These are phyloP conservation scores for Zostera marina DNA, from an alignment of 116 monocot species.

Conservation along the genomic window DNA sequence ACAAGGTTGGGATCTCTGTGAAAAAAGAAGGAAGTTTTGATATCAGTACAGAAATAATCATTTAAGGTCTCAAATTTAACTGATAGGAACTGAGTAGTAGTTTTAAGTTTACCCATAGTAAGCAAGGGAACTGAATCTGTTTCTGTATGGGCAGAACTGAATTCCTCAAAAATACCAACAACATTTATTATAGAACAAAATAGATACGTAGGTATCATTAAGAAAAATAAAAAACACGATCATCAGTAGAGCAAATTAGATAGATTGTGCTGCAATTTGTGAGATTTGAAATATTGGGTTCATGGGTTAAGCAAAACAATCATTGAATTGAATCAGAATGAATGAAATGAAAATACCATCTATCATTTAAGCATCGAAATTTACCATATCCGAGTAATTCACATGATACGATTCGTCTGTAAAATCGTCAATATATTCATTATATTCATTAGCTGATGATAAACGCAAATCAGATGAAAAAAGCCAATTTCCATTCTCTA, in stretches of 20 bases:
- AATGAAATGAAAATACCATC: background rate
- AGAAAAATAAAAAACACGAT: too few species aligned
- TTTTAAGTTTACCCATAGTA: background rate
- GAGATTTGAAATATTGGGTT: too few species aligned
- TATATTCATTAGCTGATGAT: constrained; percentile 20
- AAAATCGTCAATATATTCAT: constrained; percentile 62
- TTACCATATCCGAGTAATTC: constrained; percentile 1
- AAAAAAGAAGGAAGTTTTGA: too few species aligned
- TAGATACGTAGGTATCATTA: too few species aligned
- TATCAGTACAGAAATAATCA: background rate
- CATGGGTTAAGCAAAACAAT: too few species aligned
- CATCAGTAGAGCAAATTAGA: too few species aligned
- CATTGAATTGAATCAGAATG: background rate
- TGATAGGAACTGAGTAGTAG: background rate
- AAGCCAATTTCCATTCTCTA: constrained; percentile 86
- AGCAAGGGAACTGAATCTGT: background rate
- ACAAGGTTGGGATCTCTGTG: too few species aligned
- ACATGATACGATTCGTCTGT: constrained; percentile 52
- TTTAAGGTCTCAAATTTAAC: background rate
- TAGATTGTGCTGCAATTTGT: too few species aligned
- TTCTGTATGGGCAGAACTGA: background rate
- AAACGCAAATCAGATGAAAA: constrained; percentile 44
- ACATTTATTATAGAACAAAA: too few species aligned
- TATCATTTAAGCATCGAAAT: background rate
- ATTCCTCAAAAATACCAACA: background rate